Conservation (phyloP, 1,284 basidiomycete genomes). For the Stygiomarasmius scandens region DNA sequence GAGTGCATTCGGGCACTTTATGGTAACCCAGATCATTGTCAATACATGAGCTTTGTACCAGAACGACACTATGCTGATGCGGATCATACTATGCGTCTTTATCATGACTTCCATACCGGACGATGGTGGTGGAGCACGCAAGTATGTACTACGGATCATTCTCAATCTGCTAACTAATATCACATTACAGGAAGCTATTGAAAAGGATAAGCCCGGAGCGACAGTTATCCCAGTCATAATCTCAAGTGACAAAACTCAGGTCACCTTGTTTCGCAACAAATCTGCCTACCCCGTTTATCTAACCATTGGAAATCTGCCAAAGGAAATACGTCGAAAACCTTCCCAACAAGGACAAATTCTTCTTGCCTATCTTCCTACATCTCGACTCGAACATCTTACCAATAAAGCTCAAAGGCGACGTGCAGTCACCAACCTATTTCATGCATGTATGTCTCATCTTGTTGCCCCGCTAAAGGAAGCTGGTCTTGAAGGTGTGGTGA, state of each 20-base stretch:
- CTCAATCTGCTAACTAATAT: neutral
- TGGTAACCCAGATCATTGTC: neutral
- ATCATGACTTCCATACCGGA: slow-evolving; percentile 7
- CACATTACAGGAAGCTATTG: slow-evolving; percentile 27
- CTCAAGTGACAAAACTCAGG: neutral
- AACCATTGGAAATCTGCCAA: slow-evolving; percentile 18
- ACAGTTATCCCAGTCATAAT: slow-evolving; percentile 36
- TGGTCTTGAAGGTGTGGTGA: slow-evolving; percentile 18
- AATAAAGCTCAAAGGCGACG: slow-evolving; percentile 24
- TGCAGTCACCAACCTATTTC: slow-evolving; percentile 32
- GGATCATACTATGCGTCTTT: neutral
- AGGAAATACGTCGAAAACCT: slow-evolving; percentile 12
- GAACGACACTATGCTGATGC: slow-evolving; percentile 7
- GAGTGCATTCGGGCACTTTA: slow-evolving; percentile 8
- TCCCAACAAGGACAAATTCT: slow-evolving; percentile 31
- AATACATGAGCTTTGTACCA: slow-evolving; percentile 2
- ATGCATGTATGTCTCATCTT: slow-evolving; percentile 31
- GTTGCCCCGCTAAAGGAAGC: slow-evolving; percentile 29
- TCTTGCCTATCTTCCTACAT: slow-evolving; percentile 36
- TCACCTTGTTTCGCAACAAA: neutral
- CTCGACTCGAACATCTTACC: slow-evolving; percentile 30
- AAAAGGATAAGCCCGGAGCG: slow-evolving; percentile 30
- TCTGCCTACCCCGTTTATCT: slow-evolving; percentile 13
- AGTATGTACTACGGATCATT: neutral
- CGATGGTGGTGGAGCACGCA: slow-evolving; percentile 10